A percentile compares a stretch with the other conserved stretches of the same genome.
Evolutionary conservation across 495 filamentous ascomycete species (phyloP).

Genomic region (Oidiodendron maius): DNA sequence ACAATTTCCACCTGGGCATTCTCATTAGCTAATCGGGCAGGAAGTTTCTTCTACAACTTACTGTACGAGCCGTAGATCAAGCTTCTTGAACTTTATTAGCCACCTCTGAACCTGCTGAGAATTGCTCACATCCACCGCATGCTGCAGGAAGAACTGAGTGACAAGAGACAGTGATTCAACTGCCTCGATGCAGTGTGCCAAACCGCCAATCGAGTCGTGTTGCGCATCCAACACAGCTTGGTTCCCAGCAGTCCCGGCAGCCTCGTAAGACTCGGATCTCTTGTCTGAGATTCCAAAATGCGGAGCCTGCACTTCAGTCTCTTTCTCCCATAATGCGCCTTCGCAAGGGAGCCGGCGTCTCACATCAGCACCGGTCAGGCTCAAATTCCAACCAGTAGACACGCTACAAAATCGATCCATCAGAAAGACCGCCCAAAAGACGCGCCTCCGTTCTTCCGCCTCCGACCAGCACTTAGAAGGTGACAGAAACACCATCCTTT

Average conservation of each 20-base stretch:
- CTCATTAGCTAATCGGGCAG: too few species aligned
- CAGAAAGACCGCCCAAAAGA: constrained; percentile 90
- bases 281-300: constrained; percentile 30
- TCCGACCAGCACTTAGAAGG: constrained; percentile 86
- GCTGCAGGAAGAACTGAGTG: constrained; percentile 32
- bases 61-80: constrained; percentile 36
- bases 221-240: too few species aligned
- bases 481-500: constrained; percentile 44
- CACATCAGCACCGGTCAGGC: constrained; percentile 32
- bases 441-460: constrained; percentile 79
- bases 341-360: constrained; percentile 34
- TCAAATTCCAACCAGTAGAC: constrained; percentile 79
- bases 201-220: constrained; percentile 35
- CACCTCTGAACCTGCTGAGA: constrained; percentile 30
- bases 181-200: constrained; percentile 37
- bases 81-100: constrained; percentile 39
- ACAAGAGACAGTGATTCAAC: constrained; percentile 32
- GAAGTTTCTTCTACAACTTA: constrained; percentile 11
- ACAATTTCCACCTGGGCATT: constrained; percentile 32
- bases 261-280: constrained; percentile 3
- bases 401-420: constrained; percentile 89
- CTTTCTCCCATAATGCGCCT: constrained; percentile 28
- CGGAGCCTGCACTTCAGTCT: constrained; percentile 24
- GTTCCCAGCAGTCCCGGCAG: constrained; percentile 15
- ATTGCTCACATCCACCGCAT: constrained; percentile 28